Evolutionary conservation across 2,329 filamentous ascomycete species (phyloP), one percentile per base, ranked within the genome.

Genomic region (Fusarium paranaense): DNA sequence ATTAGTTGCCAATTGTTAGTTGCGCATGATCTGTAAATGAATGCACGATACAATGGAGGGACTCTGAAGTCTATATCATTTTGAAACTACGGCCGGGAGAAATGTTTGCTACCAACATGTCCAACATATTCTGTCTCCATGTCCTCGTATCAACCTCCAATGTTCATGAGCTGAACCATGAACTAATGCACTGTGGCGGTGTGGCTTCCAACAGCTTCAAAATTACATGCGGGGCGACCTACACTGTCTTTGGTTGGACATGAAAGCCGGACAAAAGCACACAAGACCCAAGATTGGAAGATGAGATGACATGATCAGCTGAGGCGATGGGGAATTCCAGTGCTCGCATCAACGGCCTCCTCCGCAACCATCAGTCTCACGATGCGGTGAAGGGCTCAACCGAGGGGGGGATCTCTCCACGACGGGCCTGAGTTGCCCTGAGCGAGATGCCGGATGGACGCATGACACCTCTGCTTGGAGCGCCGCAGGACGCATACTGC

Each of bases 401-500:
- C 69, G 69, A 70, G 72, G 72, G 69, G 72, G 72, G 59, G 54
- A 37, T 37, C 35, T 37, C 35, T 37, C 35, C 35, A 54, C 45
- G 25, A 27, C 22, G 22, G 42, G 13, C 37, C 22, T 13, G 18
- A 40, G 33, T 66, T 62, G 32, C 52, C 67, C 56, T 32, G 45
- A 33, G 37, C 40, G 52, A 59, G 69, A 71, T 66, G 67, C 66
- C 62, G 58, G 62, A 71, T 65, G 59, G 71, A 76, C 66, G 64
- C 74, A 77, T 77, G 73, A 73, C 72, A 78, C 70, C 62, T 63
- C 42, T 69, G 45, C 32, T 47, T 64, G 47, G 45, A 70, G 56
- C 66, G 70, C 65, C 61, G 66, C 65, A 64, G 66, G 33, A 66
- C 67, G 72, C 76, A 78, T 37, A 37, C 35, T 37, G 67, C 18